These are phyloP conservation scores for Botrytis hyacinthi DNA, from an alignment of 2,329 filamentous ascomycete species.

Conservation along the genomic window DNA sequence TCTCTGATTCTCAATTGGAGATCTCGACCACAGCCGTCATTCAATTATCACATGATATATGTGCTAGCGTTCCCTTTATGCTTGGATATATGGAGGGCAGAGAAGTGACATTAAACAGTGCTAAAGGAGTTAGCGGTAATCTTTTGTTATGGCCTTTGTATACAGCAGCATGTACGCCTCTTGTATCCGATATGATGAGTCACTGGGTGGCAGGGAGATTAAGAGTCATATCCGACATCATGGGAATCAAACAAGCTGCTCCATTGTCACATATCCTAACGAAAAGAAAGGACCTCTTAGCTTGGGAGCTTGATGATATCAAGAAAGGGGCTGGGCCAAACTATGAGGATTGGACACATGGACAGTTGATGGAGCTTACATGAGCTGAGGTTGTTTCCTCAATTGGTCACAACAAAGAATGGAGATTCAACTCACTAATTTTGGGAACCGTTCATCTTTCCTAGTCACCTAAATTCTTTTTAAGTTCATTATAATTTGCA, in stretches of 20 bases:
- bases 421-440: no score
- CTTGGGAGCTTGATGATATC: slow-evolving; percentile 19
- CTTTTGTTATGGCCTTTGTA: slow-evolving; percentile 35
- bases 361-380: slow-evolving; percentile 16
- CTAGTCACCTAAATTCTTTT: neutral
- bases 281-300: slow-evolving; percentile 21
- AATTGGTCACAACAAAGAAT: neutral
- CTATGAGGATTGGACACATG: slow-evolving; percentile 15
- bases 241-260: slow-evolving; percentile 33
- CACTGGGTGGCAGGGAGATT: slow-evolving; percentile 32
- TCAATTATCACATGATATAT: slow-evolving; percentile 33
- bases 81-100: slow-evolving; percentile 25
- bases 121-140: slow-evolving; percentile 30
- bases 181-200: slow-evolving; percentile 31
- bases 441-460: neutral
- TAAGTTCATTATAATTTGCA: neutral
- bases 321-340: neutral
- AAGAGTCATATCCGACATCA: slow-evolving; percentile 30
- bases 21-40: slow-evolving; percentile 25
- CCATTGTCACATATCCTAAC: slow-evolving; percentile 26
- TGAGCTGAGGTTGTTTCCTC: neutral
- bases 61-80: slow-evolving; percentile 32
- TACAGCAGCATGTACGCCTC: slow-evolving; percentile 27
- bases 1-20: slow-evolving; percentile 26
- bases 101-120: slow-evolving; percentile 14